A percentile compares a stretch with the other conserved stretches of the same genome.
Evolutionary conservation across 768 basidiomycete genomes (phyloP).

Genomic region (Lyophyllum shimeji): DNA sequence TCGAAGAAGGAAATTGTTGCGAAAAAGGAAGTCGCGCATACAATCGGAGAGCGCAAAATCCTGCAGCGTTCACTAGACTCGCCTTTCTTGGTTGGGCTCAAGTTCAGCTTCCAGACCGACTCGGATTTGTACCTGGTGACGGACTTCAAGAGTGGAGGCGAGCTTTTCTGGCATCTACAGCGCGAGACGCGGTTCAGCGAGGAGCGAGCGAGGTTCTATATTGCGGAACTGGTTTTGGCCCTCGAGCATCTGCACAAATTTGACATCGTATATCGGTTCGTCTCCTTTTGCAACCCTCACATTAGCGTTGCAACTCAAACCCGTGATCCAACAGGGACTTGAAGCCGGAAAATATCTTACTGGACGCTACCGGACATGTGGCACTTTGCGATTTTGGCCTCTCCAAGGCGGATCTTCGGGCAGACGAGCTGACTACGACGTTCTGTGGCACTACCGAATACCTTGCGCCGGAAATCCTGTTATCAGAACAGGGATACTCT

Average conservation of each 20-base stretch:
- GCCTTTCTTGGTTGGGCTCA: constrained; percentile 97
- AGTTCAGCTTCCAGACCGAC: constrained; percentile 98
- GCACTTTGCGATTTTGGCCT: constrained; percentile 98
- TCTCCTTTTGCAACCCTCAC: constrained; percentile 13
- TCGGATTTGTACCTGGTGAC: constrained; percentile 94
- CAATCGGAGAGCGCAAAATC: constrained; percentile 99
- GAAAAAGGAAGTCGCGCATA: constrained; percentile 99
- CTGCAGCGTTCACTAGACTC: constrained; percentile 90
- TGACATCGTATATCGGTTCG: constrained; percentile 89
- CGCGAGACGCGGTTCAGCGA: constrained; percentile 92
- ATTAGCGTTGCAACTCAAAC: constrained; percentile 1
- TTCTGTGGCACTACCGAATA: constrained; percentile 99
- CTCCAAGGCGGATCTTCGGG: constrained; percentile 91
- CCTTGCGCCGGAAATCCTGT: constrained; percentile 96
- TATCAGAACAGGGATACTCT: constrained; percentile 97
- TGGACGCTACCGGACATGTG: constrained; percentile 98
- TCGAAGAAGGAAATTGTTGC: constrained; percentile 99
- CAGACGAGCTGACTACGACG: constrained; percentile 96
- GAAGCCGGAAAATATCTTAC: constrained; percentile 97
- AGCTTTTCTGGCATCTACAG: constrained; percentile 98
- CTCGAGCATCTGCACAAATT: constrained; percentile 98
- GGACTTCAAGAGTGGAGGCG: constrained; percentile 98
- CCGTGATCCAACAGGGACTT: constrained; percentile 60
- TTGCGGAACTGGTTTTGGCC: constrained; percentile 93
- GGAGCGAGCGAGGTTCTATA: constrained; percentile 93